phyloP scores from a whole-genome alignment of 331 rosid species.

The Acacia concinna region DNA sequence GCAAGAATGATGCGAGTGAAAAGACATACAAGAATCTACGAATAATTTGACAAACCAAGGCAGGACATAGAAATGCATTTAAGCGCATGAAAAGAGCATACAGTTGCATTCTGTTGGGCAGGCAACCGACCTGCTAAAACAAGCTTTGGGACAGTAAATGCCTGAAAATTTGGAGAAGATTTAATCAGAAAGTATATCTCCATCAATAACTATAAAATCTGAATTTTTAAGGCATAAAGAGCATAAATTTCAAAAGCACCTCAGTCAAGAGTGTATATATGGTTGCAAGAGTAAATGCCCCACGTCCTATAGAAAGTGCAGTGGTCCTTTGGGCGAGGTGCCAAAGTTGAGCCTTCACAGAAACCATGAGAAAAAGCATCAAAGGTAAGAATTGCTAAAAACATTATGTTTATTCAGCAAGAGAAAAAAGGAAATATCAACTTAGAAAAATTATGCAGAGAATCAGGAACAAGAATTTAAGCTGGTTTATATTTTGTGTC shows the following conservation, averaged over 20 bases:
- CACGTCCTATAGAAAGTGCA: conserved; percentile 94
- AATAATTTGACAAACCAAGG: conserved; percentile 13
- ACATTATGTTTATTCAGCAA: conserved; percentile 14
- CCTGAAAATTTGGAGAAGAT: conserved; percentile 49
- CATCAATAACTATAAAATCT: conserved; percentile 10
- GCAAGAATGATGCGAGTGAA: conserved; percentile 18
- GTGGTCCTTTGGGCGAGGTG: conserved; percentile 97
- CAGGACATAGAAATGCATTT: conserved; percentile 12
- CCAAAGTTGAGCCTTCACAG: conserved; percentile 86
- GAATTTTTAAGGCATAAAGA: conserved; percentile 3
- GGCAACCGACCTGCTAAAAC: conserved; percentile 97
- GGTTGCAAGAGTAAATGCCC: conserved; percentile 96
- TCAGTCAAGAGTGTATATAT: conserved; percentile 94
- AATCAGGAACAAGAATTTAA: conserved; percentile 8
- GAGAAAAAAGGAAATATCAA: conserved; percentile 15
- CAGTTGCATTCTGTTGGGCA: conserved; percentile 97
- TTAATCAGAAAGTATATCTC: conserved; percentile 32
- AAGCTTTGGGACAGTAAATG: conserved; percentile 88
- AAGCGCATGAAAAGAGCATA: conserved; percentile 47
- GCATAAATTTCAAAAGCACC: conserved; percentile 43
- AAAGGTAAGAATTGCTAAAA: conserved; percentile 18
- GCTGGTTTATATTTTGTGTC: not conserved
- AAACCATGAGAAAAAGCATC: conserved; percentile 32
- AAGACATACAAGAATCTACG: conserved; percentile 26
- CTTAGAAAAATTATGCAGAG: not conserved